Conservation (phyloP, 495 filamentous ascomycete species). For the Aspergillus leporis region DNA sequence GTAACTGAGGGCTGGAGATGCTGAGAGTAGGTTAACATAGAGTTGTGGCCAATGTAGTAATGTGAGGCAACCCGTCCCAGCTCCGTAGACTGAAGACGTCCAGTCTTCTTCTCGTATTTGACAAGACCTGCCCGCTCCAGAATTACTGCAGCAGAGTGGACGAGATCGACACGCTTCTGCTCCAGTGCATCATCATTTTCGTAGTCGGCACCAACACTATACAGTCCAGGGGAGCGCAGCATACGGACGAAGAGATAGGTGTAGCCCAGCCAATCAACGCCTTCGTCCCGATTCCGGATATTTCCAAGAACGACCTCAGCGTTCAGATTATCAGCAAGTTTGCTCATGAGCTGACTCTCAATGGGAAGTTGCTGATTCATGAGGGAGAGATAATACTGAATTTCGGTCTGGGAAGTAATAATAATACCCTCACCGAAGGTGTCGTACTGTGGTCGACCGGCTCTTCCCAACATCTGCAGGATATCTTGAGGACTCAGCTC, state of each 20-base stretch:
- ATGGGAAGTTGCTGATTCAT: slow-evolving; percentile 98
- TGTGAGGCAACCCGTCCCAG: slow-evolving; percentile 94
- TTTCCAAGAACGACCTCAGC: slow-evolving; percentile 96
- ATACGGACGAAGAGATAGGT: slow-evolving; percentile 98
- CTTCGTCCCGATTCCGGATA: slow-evolving; percentile 89
- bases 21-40: slow-evolving; percentile 95
- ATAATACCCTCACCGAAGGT: slow-evolving; percentile 98
- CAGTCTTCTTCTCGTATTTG: slow-evolving; percentile 94
- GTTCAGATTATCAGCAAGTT: slow-evolving; percentile 94
- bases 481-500: slow-evolving; percentile 97
- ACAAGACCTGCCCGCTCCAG: slow-evolving; percentile 85
- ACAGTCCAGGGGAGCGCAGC: slow-evolving; percentile 92
- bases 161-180: slow-evolving; percentile 93
- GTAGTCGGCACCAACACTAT: slow-evolving; percentile 94
- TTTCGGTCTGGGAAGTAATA: slow-evolving; percentile 91
- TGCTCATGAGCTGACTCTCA: slow-evolving; percentile 92
- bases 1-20: slow-evolving; percentile 91
- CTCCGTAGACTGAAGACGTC: slow-evolving; percentile 86
- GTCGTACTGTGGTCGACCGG: slow-evolving; percentile 94
- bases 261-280: slow-evolving; percentile 97
- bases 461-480: slow-evolving; percentile 97
- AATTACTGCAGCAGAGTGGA: slow-evolving; percentile 88
- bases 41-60: slow-evolving; percentile 96
- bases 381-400: slow-evolving; percentile 94
- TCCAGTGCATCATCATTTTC: slow-evolving; percentile 88